phyloP scores from a whole-genome alignment of 1,284 basidiomycete species.

The Vanrija humicola region DNA sequence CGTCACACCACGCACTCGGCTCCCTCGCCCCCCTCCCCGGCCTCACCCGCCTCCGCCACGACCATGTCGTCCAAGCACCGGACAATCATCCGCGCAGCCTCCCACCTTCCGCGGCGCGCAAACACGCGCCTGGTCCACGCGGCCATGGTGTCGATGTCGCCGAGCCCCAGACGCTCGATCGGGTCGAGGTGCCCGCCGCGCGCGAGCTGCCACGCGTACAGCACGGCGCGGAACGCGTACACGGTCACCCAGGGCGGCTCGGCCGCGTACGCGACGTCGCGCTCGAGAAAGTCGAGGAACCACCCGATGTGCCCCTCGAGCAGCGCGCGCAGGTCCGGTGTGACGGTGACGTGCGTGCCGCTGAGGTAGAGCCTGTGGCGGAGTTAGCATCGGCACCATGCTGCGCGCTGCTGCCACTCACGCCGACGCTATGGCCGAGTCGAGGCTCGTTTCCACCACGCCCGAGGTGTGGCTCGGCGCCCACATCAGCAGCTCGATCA shows the following conservation, averaged over 20 bases:
- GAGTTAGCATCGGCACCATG: too few relatives aligned
- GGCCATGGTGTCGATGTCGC: slow-evolving; percentile 11
- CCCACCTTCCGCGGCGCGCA: slow-evolving; percentile 12
- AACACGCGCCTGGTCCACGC: slow-evolving; percentile 21
- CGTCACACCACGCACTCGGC: too few relatives aligned
- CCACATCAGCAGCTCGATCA: slow-evolving; percentile 34
- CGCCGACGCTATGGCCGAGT: slow-evolving; percentile 31
- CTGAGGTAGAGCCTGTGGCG: slow-evolving; percentile 9
- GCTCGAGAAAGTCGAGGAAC: slow-evolving; percentile 26
- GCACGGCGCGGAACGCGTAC: slow-evolving; percentile 29
- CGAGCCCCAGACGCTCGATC: slow-evolving; percentile 4
- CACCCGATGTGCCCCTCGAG: slow-evolving; percentile 25
- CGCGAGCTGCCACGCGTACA: slow-evolving; percentile 29
- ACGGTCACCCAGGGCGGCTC: slow-evolving; percentile 30
- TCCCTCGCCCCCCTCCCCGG: too few relatives aligned
- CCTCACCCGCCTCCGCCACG: too few relatives aligned
- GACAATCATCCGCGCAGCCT: slow-evolving; percentile 11
- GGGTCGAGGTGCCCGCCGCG: slow-evolving; percentile 9
- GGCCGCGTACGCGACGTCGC: not conserved
- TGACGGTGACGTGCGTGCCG: slow-evolving; percentile 11
- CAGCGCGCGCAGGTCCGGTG: not conserved
- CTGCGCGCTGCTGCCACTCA: slow-evolving; percentile 10
- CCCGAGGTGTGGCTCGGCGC: slow-evolving; percentile 29
- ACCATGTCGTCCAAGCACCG: too few relatives aligned
- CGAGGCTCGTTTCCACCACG: slow-evolving; percentile 27